Conservation (phyloP, 352 stramenopile species). For the Phytophthora idaei region DNA sequence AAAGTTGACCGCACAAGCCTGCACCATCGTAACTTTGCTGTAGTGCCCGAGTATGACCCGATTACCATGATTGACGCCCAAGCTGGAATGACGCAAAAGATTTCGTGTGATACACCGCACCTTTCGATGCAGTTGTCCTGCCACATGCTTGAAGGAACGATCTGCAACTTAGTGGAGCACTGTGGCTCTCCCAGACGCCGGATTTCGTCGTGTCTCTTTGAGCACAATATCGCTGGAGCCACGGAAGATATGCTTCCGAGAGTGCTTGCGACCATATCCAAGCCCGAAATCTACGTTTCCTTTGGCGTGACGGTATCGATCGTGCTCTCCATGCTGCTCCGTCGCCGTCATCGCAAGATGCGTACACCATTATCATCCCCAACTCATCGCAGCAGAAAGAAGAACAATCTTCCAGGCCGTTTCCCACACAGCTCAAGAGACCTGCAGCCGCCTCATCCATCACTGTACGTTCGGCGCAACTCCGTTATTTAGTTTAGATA, state of each 20-base stretch:
- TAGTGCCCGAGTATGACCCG: conserved; percentile 90
- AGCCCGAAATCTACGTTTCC: conserved; percentile 63
- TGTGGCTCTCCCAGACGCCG: conserved; percentile 63
- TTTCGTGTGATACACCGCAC: conserved; percentile 87
- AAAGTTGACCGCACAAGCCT: conserved; percentile 78
- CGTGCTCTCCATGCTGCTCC: conserved; percentile 64
- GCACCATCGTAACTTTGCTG: conserved; percentile 84
- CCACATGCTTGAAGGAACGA: conserved; percentile 91
- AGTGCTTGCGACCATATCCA: conserved; percentile 46
- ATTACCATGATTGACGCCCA: conserved; percentile 90
- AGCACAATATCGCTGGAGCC: conserved; percentile 77
- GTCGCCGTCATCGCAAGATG: conserved; percentile 41
- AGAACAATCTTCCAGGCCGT: conserved; percentile 27
- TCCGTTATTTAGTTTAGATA: conserved; percentile 53
- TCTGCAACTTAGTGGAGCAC: conserved; percentile 86
- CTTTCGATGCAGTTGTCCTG: conserved; percentile 90
- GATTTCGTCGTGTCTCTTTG: conserved; percentile 74
- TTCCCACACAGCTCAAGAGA: conserved; percentile 27
- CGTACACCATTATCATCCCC: conserved; percentile 38
- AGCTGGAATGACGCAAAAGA: conserved; percentile 89
- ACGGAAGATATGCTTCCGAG: conserved; percentile 66
- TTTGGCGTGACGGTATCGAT: conserved; percentile 60
- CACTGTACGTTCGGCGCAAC: conserved; percentile 44
- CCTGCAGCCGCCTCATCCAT: conserved; percentile 25
- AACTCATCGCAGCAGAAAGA: conserved; percentile 34